Conservation (phyloP, 2,329 filamentous ascomycete species). For the Alternaria panax region DNA sequence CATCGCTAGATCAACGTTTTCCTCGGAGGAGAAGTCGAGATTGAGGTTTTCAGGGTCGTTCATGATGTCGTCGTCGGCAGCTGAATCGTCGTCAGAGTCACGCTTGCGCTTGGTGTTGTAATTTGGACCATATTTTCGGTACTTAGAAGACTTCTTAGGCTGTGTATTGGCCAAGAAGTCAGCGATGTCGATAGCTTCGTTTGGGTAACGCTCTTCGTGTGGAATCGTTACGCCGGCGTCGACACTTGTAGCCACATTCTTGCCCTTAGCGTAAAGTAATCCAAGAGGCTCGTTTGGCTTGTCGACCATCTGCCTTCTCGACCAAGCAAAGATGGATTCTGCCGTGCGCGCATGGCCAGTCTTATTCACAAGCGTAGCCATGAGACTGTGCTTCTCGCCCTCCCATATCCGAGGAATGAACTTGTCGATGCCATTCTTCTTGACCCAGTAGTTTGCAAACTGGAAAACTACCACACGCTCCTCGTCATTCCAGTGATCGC, state of each 20-base stretch:
- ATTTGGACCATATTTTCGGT: not conserved
- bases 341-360: not conserved
- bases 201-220: not conserved
- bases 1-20: not conserved
- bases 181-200: not conserved
- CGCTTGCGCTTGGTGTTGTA: not conserved
- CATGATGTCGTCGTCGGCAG: not conserved
- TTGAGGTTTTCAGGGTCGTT: not conserved
- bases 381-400: not conserved
- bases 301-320: not conserved
- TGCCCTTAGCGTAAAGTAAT: not conserved
- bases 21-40: not conserved
- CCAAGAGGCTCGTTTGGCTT: conserved; percentile 3
- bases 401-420: not conserved
- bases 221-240: not conserved
- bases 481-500: not conserved
- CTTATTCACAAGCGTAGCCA: not conserved
- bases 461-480: not conserved
- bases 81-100: not conserved
- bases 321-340: not conserved
- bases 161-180: not conserved
- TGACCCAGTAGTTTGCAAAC: not conserved
- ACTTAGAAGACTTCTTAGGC: not conserved
- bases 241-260: not conserved
- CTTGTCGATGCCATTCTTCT: not conserved